These are phyloP conservation scores for Grigorovia transvaalensis DNA, from an alignment of 805 yeast species.

Conservation along the genomic window DNA sequence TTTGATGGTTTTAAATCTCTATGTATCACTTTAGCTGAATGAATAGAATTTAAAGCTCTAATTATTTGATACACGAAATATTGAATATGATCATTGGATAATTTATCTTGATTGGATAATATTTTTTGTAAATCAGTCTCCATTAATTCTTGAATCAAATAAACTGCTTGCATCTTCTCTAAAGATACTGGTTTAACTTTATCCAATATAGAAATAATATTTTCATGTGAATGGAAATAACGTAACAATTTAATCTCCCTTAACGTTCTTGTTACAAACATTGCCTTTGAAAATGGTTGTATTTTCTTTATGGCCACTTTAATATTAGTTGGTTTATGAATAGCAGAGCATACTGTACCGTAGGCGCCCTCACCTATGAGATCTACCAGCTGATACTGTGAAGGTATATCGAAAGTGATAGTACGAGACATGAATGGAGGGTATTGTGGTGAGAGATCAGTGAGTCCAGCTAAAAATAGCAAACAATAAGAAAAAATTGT, in stretches of 20 bases:
- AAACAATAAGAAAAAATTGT: background rate
- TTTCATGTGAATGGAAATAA: constrained; percentile 59
- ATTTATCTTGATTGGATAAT: constrained; percentile 34
- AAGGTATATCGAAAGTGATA: constrained; percentile 52
- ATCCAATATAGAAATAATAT: constrained; percentile 56
- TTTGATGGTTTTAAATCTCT: constrained; percentile 73
- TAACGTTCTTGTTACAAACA: constrained; percentile 59
- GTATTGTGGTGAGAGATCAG: background rate
- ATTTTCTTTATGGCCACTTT: constrained; percentile 72
- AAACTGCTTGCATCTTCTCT: constrained; percentile 59
- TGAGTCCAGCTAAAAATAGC: no score
- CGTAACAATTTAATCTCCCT: constrained; percentile 59
- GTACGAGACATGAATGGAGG: constrained; percentile 30
- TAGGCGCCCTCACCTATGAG: constrained; percentile 76
- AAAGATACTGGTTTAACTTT: constrained; percentile 52
- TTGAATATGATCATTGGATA: constrained; percentile 59
- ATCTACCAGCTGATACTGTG: constrained; percentile 48
- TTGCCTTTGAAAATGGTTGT: constrained; percentile 54
- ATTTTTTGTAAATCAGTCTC: constrained; percentile 62
- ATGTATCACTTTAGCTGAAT: constrained; percentile 64
- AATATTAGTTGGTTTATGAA: constrained; percentile 48
- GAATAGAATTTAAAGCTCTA: constrained; percentile 61
- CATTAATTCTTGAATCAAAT: constrained; percentile 69
- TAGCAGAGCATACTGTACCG: constrained; percentile 66
- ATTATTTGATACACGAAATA: constrained; percentile 62